Conservation (phyloP, 208 protist genomes). For the Leishmania major region DNA sequence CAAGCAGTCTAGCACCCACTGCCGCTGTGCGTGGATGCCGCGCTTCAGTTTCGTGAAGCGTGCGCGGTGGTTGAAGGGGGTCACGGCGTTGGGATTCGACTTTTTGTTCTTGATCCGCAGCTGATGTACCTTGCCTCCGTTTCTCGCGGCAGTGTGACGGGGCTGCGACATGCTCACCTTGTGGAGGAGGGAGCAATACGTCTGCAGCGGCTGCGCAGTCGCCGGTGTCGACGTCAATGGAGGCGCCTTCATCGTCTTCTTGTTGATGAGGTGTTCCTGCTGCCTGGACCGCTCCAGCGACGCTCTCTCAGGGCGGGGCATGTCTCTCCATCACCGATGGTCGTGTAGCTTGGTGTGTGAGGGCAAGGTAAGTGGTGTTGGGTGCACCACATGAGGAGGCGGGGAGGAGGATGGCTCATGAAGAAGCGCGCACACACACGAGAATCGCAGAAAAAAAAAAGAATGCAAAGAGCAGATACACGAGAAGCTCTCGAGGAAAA, state of each 20-base stretch:
- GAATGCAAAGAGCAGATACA: background rate
- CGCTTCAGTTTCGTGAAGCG: conserved; percentile 48
- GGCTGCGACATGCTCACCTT: background rate
- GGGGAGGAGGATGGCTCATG: background rate
- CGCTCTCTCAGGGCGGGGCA: background rate
- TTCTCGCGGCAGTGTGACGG: background rate
- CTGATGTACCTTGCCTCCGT: too few species aligned
- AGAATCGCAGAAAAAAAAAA: background rate
- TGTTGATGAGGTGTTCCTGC: background rate
- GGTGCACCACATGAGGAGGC: background rate
- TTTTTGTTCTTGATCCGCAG: conserved; percentile 29
- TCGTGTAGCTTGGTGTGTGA: background rate
- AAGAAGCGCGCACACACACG: background rate
- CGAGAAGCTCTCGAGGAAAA: background rate
- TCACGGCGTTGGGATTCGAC: conserved; percentile 27
- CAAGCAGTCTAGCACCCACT: conserved; percentile 18
- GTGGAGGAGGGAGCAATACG: background rate
- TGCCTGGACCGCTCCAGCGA: background rate
- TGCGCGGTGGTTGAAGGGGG: conserved; percentile 45
- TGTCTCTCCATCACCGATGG: background rate
- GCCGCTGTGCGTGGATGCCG: conserved; percentile 34
- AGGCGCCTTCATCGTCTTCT: background rate
- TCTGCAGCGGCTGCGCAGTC: background rate
- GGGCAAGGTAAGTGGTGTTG: too few species aligned
- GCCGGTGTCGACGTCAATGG: background rate